Conservation (phyloP, 352 stramenopile species). For the Phytophthora fragariaefolia region DNA sequence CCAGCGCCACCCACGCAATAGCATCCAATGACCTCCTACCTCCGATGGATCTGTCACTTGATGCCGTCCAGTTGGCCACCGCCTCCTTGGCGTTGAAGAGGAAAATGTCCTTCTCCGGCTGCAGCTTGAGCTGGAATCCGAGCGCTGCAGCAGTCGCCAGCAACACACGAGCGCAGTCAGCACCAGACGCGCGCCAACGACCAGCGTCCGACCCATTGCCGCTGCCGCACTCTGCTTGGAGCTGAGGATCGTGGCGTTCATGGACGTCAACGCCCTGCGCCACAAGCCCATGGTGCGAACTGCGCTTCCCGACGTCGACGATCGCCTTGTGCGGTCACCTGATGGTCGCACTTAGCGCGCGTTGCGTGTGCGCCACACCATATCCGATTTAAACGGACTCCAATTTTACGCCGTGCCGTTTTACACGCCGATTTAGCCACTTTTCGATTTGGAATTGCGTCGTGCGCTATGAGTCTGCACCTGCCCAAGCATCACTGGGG, state of each 20-base stretch:
- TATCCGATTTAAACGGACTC: constrained; percentile 1
- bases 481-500: constrained; percentile 87
- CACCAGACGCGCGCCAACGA: no score
- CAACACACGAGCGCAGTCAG: not conserved
- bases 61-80: constrained; percentile 68
- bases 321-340: constrained; percentile 8
- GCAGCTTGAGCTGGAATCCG: constrained; percentile 76
- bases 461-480: constrained; percentile 74
- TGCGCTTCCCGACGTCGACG: not conserved
- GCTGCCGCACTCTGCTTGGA: constrained; percentile 76
- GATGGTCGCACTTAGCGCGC: constrained; percentile 25
- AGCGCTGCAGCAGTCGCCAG: constrained; percentile 47
- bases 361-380: not conserved
- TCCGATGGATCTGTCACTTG: constrained; percentile 83
- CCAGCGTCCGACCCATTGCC: no score
- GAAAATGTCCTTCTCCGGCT: constrained; percentile 81
- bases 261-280: constrained; percentile 67
- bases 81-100: constrained; percentile 66
- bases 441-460: constrained; percentile 5
- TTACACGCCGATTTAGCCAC: constrained; percentile 3
- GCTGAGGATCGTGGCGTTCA: constrained; percentile 79
- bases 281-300: constrained; percentile 72
- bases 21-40: constrained; percentile 34
- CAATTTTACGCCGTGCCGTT: not conserved
- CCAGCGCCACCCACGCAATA: not conserved